A percentile compares a stretch with the other conserved stretches of the same genome.
These are phyloP conservation scores for Bruguiera parviflora DNA, from an alignment of 345 rosid species.

Conservation along the genomic window DNA sequence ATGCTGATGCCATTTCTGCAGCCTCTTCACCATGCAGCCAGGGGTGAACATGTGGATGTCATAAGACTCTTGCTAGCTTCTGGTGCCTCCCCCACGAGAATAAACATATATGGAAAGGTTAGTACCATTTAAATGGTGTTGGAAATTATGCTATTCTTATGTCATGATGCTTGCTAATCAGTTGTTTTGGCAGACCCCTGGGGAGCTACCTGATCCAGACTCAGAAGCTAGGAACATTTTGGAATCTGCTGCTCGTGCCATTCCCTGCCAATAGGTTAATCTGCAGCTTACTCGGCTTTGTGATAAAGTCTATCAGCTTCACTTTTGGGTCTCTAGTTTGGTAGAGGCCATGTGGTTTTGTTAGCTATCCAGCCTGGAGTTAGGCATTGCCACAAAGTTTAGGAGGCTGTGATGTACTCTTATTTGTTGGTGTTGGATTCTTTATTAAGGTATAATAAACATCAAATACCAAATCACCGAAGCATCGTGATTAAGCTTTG, in stretches of 20 bases:
- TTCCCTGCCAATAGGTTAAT: slow-evolving; percentile 16
- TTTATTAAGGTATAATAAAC: too few relatives aligned
- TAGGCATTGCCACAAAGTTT: too few relatives aligned
- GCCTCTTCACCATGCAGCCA: slow-evolving; percentile 97
- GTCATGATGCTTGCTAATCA: slow-evolving; percentile 10
- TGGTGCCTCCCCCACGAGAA: slow-evolving; percentile 59
- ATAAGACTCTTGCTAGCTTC: slow-evolving; percentile 56
- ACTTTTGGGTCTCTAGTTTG: not conserved
- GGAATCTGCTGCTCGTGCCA: slow-evolving; percentile 34
- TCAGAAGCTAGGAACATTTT: slow-evolving; percentile 56
- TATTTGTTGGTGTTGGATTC: too few relatives aligned
- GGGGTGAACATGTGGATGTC: slow-evolving; percentile 81
- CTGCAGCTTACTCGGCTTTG: not conserved
- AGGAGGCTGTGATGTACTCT: too few relatives aligned
- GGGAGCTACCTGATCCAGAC: slow-evolving; percentile 56
- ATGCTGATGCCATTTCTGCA: slow-evolving; percentile 17
- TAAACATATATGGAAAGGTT: slow-evolving; percentile 74
- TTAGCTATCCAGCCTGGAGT: too few relatives aligned
- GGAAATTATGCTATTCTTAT: not conserved
- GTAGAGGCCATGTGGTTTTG: too few relatives aligned
- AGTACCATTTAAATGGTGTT: slow-evolving; percentile 10
- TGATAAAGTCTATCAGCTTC: not conserved
- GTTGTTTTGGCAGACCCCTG: slow-evolving; percentile 48
- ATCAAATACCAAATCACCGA: too few relatives aligned
- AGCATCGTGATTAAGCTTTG: too few relatives aligned